Conservation (phyloP, 345 rosid genomes). For the Ailanthus altissimus region DNA sequence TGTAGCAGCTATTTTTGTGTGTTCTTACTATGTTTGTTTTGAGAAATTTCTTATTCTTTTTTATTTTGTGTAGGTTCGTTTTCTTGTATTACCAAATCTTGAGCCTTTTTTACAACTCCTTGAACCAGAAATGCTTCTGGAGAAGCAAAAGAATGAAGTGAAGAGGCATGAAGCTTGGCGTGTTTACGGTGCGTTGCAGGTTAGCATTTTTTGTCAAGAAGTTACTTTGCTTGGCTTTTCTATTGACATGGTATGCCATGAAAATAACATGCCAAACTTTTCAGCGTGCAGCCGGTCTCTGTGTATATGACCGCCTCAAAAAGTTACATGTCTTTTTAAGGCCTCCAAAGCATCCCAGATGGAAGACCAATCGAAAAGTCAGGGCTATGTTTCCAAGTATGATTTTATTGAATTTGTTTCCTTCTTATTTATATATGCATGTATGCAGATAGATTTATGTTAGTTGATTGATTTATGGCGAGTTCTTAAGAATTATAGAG, state of each 20-base stretch:
- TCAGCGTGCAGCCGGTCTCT: constrained; percentile 78
- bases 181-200: constrained; percentile 83
- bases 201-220: constrained; percentile 30
- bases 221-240: neutral
- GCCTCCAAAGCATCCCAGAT: constrained; percentile 48
- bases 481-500: neutral
- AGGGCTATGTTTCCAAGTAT: constrained; percentile 44
- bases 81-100: constrained; percentile 75
- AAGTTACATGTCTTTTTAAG: constrained; percentile 47
- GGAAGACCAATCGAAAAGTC: constrained; percentile 52
- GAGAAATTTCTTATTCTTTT: constrained; percentile 17
- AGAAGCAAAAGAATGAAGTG: constrained; percentile 61
- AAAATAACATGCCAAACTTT: constrained; percentile 25
- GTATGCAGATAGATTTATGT: neutral
- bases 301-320: constrained; percentile 69
- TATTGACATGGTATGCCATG: constrained; percentile 1
- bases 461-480: neutral
- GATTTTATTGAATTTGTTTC: constrained; percentile 20
- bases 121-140: constrained; percentile 66
- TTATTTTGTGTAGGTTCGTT: constrained; percentile 59
- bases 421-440: neutral
- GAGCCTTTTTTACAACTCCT: constrained; percentile 72
- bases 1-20: neutral
- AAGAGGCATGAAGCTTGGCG: constrained; percentile 77
- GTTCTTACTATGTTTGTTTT: constrained; percentile 2